Percentiles rank a stretch among this genome's conserved stretches.
Conservation (phyloP, 345 rosid genomes). For the Bruguiera parviflora region DNA sequence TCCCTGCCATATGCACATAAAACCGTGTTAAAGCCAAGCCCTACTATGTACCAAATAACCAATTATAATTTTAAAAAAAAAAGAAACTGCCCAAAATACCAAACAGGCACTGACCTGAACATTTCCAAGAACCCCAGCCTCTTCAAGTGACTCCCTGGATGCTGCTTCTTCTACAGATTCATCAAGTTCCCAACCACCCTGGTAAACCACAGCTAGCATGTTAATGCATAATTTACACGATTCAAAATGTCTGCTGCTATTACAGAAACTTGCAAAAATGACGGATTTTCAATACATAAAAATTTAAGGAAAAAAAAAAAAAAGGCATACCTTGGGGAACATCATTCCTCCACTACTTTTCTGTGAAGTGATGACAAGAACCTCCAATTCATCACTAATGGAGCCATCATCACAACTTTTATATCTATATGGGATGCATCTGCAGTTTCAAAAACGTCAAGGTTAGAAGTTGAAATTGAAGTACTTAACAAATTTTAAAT, state of each 20-base stretch:
- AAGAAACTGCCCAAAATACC: not conserved
- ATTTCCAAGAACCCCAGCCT: conserved; percentile 79
- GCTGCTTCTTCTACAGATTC: conserved; percentile 82
- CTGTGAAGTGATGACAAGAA: conserved; percentile 73
- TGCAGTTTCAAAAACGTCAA: conserved; percentile 18
- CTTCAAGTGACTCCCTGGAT: conserved; percentile 69
- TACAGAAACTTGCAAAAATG: no score
- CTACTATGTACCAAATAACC: no score
- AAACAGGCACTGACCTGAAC: conserved; percentile 49
- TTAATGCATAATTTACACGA: conserved; percentile 6
- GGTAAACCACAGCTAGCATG: not conserved
- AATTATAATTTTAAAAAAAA: no score
- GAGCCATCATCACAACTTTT: conserved; percentile 36
- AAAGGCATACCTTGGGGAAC: conserved; percentile 71
- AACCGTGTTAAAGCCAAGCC: not conserved
- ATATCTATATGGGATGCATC: conserved; percentile 76
- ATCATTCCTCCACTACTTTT: conserved; percentile 63
- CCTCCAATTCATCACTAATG: conserved; percentile 47
- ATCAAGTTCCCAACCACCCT: conserved; percentile 98
- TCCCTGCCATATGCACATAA: conserved; percentile 34
- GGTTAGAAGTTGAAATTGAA: not conserved
- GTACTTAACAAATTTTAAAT: not conserved
- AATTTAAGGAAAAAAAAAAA: not conserved
- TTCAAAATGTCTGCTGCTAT: not conserved
- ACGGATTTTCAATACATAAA: no score